Percentiles rank a stretch among this genome's conserved stretches.
Conservation (phyloP, 1,139 yeast species). For the Suhomyces bolitotheri region DNA sequence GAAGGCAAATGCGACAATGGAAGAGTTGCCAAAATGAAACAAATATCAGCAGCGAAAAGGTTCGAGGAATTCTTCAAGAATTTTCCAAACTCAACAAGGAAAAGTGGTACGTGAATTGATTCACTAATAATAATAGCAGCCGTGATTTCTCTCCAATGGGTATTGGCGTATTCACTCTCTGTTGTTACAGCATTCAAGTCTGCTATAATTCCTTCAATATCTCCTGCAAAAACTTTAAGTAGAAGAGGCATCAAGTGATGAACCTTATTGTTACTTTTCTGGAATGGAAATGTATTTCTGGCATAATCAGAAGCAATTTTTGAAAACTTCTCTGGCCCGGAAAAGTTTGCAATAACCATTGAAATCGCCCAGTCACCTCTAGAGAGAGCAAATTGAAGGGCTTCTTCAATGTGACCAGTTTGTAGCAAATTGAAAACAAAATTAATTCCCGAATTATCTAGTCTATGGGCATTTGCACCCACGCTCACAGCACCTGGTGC, state of each 20-base stretch:
- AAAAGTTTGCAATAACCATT: constrained; percentile 63
- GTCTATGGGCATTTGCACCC: constrained; percentile 31
- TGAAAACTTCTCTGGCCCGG: constrained; percentile 64
- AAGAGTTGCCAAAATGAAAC: constrained; percentile 51
- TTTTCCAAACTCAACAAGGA: constrained; percentile 56
- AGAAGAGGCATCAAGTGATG: constrained; percentile 60
- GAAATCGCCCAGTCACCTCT: constrained; percentile 80
- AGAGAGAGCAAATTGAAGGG: constrained; percentile 61
- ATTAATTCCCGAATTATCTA: constrained; percentile 40
- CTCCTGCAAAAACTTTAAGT: constrained; percentile 67
- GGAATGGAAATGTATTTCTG: constrained; percentile 37
- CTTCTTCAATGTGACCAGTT: constrained; percentile 65
- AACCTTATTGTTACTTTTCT: constrained; percentile 43
- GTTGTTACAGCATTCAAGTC: constrained; percentile 43
- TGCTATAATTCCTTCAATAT: constrained; percentile 52
- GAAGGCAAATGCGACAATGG: constrained; percentile 36
- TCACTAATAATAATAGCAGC: constrained; percentile 47
- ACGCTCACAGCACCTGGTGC: constrained; percentile 10
- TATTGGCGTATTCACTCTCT: constrained; percentile 51
- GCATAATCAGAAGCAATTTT: constrained; percentile 53
- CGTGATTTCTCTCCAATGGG: constrained; percentile 54
- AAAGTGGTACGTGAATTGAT: constrained; percentile 37
- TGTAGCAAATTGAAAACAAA: constrained; percentile 46
- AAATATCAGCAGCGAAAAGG: constrained; percentile 42
- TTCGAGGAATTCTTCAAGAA: constrained; percentile 39